Percentiles rank a stretch among this genome's conserved stretches.
Evolutionary conservation across 208 protist species (phyloP).

Genomic region (Crithidia sp.): DNA sequence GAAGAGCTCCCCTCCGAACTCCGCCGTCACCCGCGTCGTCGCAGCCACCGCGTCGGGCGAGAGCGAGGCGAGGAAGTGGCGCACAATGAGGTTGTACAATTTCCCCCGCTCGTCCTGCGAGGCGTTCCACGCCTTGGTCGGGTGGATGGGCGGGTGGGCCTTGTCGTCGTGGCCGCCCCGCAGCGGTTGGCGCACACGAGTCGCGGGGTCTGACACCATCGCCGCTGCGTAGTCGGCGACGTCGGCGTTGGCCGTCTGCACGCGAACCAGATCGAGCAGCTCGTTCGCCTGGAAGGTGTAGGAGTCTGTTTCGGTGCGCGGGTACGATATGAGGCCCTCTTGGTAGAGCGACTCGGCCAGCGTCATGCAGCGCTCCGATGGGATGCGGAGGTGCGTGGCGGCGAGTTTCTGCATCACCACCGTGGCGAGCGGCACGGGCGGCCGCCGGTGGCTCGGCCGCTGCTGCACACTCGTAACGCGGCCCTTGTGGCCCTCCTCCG

Average conservation of each 20-base stretch:
- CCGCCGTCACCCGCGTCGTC: slow-evolving; percentile 84
- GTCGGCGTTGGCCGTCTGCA: slow-evolving; percentile 68
- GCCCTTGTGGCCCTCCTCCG: slow-evolving; percentile 40
- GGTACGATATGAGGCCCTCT: slow-evolving; percentile 95
- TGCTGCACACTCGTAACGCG: slow-evolving; percentile 74
- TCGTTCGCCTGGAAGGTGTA: slow-evolving; percentile 91
- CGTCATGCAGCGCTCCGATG: slow-evolving; percentile 95
- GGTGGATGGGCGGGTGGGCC: slow-evolving; percentile 99
- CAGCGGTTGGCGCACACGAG: slow-evolving; percentile 91
- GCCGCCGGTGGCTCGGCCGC: slow-evolving; percentile 63
- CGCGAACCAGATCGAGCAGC: slow-evolving; percentile 78
- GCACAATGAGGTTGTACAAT: slow-evolving; percentile 96
- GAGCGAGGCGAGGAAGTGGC: slow-evolving; percentile 98
- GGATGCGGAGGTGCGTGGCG: slow-evolving; percentile 92
- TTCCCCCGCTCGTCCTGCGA: slow-evolving; percentile 54
- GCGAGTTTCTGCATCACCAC: slow-evolving; percentile 98
- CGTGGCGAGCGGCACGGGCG: slow-evolving; percentile 96
- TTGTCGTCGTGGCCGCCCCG: slow-evolving; percentile 96
- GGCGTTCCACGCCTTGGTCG: slow-evolving; percentile 79
- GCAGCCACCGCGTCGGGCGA: slow-evolving; percentile 91
- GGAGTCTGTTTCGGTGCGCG: slow-evolving; percentile 97
- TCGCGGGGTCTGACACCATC: slow-evolving; percentile 56
- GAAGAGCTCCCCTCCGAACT: slow-evolving; percentile 88
- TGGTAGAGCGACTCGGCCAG: slow-evolving; percentile 94
- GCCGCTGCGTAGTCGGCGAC: slow-evolving; percentile 61